Evolutionary conservation across 495 filamentous ascomycete species (phyloP).

Genomic region (Trypethelium eluteriae): DNA sequence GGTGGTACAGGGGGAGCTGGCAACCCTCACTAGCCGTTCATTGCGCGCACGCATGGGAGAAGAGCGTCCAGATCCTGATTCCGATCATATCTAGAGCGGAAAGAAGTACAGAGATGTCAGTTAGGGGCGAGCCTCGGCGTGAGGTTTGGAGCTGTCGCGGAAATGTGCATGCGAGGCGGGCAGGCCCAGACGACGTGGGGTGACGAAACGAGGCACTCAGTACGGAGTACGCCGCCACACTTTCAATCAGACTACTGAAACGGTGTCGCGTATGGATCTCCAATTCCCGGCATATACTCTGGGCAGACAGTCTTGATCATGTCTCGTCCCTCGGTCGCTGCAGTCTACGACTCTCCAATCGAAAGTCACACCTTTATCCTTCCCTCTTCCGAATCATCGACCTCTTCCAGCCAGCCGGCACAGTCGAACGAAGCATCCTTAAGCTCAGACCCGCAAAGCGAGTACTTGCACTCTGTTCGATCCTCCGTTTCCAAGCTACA

Average conservation of each 20-base stretch:
- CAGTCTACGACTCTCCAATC: conserved; percentile 54
- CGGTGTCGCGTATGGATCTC: too few relatives aligned
- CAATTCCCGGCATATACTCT: too few relatives aligned
- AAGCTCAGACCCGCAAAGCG: conserved; percentile 46
- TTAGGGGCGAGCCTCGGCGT: too few relatives aligned
- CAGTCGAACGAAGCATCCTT: conserved; percentile 34
- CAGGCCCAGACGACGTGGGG: too few relatives aligned
- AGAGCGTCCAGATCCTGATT: background rate
- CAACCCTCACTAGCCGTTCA: background rate
- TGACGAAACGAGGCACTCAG: too few relatives aligned
- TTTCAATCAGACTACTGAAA: too few relatives aligned
- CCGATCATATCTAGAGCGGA: too few relatives aligned
- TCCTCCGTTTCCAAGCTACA: conserved; percentile 54
- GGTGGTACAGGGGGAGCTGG: background rate
- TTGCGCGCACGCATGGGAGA: background rate
- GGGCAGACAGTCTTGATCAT: background rate
- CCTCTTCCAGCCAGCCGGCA: conserved; percentile 36
- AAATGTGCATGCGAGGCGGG: too few relatives aligned
- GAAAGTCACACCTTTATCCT: conserved; percentile 37
- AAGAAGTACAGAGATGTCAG: too few relatives aligned
- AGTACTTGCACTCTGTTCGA: conserved; percentile 66
- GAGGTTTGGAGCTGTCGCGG: too few relatives aligned
- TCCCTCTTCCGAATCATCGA: background rate
- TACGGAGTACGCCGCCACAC: too few relatives aligned
- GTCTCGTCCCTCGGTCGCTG: conserved; percentile 34